Conservation (phyloP, 495 filamentous ascomycete species). For the Tuber brumale region DNA sequence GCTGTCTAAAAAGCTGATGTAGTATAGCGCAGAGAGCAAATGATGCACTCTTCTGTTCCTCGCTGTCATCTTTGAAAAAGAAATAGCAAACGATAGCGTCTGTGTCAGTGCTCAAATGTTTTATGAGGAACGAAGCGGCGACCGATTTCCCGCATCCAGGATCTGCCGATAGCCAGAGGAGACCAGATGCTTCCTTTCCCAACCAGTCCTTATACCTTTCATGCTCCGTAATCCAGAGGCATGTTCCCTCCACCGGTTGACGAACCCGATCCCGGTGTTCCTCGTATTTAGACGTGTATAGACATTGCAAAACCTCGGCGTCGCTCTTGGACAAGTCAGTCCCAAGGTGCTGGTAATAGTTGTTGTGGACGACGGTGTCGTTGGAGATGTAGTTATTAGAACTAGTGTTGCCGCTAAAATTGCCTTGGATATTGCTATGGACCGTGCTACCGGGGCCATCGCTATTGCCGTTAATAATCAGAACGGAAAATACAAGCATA, state of each 20-base stretch:
- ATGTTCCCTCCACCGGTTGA: slow-evolving; percentile 10
- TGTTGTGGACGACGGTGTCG: too few species aligned
- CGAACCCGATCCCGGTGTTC: slow-evolving; percentile 41
- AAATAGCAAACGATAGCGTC: slow-evolving; percentile 40
- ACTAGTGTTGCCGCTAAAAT: too few species aligned
- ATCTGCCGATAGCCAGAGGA: slow-evolving; percentile 22
- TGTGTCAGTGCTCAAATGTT: slow-evolving; percentile 35
- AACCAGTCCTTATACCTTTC: slow-evolving; percentile 14
- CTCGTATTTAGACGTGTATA: slow-evolving; percentile 36
- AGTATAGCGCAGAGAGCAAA: slow-evolving; percentile 43
- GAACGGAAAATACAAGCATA: too few species aligned
- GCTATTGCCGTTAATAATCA: too few species aligned
- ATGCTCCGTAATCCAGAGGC: slow-evolving; percentile 20
- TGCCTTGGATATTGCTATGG: too few species aligned
- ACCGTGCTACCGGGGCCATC: too few species aligned
- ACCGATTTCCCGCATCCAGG: slow-evolving; percentile 34
- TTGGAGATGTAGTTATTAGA: too few species aligned
- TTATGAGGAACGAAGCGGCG: slow-evolving; percentile 41
- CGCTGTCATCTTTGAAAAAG: slow-evolving; percentile 37
- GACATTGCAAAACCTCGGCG: not conserved
- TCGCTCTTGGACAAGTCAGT: not conserved
- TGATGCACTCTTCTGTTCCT: slow-evolving; percentile 19
- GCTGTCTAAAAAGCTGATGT: slow-evolving; percentile 43
- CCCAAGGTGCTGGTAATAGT: too few species aligned
- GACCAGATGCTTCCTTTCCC: too few species aligned